Conservation (phyloP, 768 basidiomycete genomes). For the Agaricus blazei region DNA sequence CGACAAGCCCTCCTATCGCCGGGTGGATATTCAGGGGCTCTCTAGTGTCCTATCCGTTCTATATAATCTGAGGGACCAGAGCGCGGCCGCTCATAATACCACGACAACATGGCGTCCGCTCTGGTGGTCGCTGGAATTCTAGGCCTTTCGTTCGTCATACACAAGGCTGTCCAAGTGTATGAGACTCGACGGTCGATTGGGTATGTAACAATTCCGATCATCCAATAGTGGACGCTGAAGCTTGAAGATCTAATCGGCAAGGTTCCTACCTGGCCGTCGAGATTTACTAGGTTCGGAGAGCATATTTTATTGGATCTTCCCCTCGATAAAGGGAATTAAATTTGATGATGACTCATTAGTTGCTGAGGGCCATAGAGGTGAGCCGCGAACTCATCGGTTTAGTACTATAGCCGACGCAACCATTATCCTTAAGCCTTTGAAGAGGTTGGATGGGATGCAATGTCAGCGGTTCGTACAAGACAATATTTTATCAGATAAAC, state of each 20-base stretch:
- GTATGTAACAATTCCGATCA: conserved; percentile 13
- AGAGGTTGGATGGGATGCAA: conserved; percentile 29
- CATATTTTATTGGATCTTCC: conserved; percentile 21
- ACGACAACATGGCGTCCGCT: not conserved
- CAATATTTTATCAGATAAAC: not conserved
- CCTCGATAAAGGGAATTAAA: conserved; percentile 23
- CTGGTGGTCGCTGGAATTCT: not conserved
- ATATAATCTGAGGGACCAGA: no score
- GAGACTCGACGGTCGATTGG: conserved; percentile 17
- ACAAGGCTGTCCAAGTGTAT: not conserved
- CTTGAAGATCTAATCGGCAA: conserved; percentile 6
- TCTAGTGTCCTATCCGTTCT: no score
- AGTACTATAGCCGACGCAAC: not conserved
- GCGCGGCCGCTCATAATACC: no score
- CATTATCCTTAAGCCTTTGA: conserved; percentile 9
- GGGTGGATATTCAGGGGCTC: no score
- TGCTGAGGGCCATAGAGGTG: conserved; percentile 24
- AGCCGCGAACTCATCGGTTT: not conserved
- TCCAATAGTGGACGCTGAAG: not conserved
- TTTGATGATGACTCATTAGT: conserved; percentile 26
- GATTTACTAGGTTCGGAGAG: conserved; percentile 20
- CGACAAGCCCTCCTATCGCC: no score
- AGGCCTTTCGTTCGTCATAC: not conserved
- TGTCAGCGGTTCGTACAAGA: conserved; percentile 23
- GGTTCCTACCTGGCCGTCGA: conserved; percentile 29